phyloP scores from a whole-genome alignment of 768 basidiomycete genomes.

The Russula dissimulans region DNA sequence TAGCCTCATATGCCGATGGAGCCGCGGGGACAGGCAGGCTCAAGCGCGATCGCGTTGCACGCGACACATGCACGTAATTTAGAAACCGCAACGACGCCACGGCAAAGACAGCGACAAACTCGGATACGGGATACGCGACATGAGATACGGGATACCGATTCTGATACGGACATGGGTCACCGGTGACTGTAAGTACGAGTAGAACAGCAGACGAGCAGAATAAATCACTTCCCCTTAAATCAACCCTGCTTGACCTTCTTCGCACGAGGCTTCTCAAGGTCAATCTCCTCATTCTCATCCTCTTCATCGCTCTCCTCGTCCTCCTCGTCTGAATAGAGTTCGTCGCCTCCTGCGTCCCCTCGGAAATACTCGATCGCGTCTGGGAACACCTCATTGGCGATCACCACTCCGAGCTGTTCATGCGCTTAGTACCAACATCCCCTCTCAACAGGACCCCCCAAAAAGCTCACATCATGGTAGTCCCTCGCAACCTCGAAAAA shows the following conservation, averaged over 20 bases:
- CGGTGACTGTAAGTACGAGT: background rate
- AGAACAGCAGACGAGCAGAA: background rate
- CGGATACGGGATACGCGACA: too few species aligned
- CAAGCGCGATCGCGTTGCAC: too few species aligned
- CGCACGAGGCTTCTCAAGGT: conserved; percentile 71
- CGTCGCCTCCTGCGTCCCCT: conserved; percentile 51
- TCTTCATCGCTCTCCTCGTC: conserved; percentile 66
- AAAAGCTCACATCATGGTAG: conserved; percentile 51
- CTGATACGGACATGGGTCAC: too few species aligned
- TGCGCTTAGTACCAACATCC: conserved; percentile 1
- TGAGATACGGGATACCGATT: too few species aligned
- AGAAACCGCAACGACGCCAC: too few species aligned
- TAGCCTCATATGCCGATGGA: too few species aligned
- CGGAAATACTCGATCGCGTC: conserved; percentile 78
- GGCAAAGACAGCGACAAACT: too few species aligned
- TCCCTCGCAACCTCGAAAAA: conserved; percentile 65
- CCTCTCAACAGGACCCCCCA: background rate
- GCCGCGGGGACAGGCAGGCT: too few species aligned
- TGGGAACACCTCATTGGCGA: conserved; percentile 72
- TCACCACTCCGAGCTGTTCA: conserved; percentile 55
- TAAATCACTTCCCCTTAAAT: conserved; percentile 14
- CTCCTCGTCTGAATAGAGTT: conserved; percentile 57
- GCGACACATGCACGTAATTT: too few species aligned
- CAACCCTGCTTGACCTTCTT: conserved; percentile 63
- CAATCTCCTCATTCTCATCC: conserved; percentile 70